A percentile compares a stretch with the other conserved stretches of the same genome.
These are phyloP conservation scores for Rhododendron ferrugineum DNA, from an alignment of 148 eudicot species.

Conservation along the genomic window DNA sequence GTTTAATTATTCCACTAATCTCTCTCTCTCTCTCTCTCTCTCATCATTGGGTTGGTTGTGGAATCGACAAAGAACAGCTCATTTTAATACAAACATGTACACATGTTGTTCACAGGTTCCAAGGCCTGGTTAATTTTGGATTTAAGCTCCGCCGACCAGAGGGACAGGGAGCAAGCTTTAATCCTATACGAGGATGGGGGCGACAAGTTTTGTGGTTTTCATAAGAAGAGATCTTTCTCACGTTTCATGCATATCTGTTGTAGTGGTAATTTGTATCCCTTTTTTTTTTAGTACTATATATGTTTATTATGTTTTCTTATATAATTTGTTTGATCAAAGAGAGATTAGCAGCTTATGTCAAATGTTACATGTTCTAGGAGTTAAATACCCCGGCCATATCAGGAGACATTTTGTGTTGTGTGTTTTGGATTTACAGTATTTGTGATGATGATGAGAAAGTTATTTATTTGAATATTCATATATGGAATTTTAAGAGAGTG, in stretches of 20 bases:
- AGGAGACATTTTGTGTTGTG: background rate
- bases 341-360: background rate
- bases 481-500: background rate
- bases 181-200: conserved; percentile 2
- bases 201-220: background rate
- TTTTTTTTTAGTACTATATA: background rate
- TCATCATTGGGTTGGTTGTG: background rate
- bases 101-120: conserved; percentile 16
- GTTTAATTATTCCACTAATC: background rate
- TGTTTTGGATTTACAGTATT: background rate
- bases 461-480: too few relatives aligned
- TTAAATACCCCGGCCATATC: background rate
- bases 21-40: background rate
- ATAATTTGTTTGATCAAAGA: background rate
- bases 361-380: background rate
- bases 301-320: too few relatives aligned
- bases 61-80: conserved; percentile 1
- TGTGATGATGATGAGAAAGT: too few relatives aligned
- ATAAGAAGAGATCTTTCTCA: background rate
- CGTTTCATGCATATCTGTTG: background rate
- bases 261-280: background rate
- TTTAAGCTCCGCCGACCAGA: conserved; percentile 4
- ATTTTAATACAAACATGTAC: background rate
- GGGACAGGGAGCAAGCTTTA: background rate
- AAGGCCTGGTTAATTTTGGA: conserved; percentile 5